Conservation (phyloP, 164 flowering plant genomes). For the Chimonanthus salicifolius region DNA sequence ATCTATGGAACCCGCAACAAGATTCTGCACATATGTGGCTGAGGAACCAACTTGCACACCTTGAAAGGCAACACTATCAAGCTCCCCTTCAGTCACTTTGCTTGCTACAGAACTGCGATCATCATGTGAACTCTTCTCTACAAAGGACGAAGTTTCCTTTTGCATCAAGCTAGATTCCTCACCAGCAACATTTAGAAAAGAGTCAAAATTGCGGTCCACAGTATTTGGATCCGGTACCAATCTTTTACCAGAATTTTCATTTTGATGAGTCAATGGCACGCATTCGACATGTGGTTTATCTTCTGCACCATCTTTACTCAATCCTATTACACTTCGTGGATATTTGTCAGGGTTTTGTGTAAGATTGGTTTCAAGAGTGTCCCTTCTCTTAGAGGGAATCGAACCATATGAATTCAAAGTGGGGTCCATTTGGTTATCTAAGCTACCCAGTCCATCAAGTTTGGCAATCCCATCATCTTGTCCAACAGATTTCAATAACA, state of each 20-base stretch:
- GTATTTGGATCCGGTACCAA: slow-evolving; percentile 13
- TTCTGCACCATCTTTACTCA: slow-evolving; percentile 15
- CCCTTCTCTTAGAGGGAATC: slow-evolving; percentile 18
- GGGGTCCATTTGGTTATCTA: slow-evolving; percentile 41
- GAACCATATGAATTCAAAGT: slow-evolving; percentile 27
- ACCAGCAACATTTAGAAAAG: neutral
- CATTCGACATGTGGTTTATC: slow-evolving; percentile 17
- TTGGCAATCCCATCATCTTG: slow-evolving; percentile 70
- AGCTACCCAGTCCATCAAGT: slow-evolving; percentile 35
- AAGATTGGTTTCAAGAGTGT: slow-evolving; percentile 21
- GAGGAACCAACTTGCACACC: slow-evolving; percentile 16
- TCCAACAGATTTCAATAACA: slow-evolving; percentile 90
- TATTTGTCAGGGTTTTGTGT: slow-evolving; percentile 23
- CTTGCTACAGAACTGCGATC: neutral
- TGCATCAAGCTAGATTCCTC: slow-evolving; percentile 3
- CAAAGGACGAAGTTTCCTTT: neutral
- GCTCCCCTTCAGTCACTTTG: neutral
- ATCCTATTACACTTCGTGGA: slow-evolving; percentile 17
- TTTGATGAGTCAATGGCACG: slow-evolving; percentile 13
- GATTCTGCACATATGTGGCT: slow-evolving; percentile 6
- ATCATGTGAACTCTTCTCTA: neutral
- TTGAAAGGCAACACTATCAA: slow-evolving; percentile 4
- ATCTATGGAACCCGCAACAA: slow-evolving; percentile 8
- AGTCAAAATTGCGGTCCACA: slow-evolving; percentile 14
- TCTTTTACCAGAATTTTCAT: slow-evolving; percentile 23